Percentiles rank a stretch among this genome's conserved stretches.
Evolutionary conservation across 352 stramenopile species (phyloP).

Genomic region (Pythium dissotocum): DNA sequence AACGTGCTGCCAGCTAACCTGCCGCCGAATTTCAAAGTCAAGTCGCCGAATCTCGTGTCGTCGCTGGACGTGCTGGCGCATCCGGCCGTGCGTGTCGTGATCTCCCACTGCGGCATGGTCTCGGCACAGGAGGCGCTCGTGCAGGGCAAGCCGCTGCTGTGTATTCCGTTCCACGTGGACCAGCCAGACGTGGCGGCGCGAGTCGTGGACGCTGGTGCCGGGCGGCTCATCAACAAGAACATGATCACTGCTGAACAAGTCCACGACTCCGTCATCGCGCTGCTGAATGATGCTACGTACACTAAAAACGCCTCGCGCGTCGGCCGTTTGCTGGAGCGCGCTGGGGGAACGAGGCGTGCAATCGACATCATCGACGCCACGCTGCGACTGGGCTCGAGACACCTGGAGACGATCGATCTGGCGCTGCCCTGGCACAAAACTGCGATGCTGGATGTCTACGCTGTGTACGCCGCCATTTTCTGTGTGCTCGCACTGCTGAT

Average conservation of each 20-base stretch:
- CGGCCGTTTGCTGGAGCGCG: constrained; percentile 53
- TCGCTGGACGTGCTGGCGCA: constrained; percentile 71
- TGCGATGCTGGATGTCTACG: constrained; percentile 79
- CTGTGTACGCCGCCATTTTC: constrained; percentile 69
- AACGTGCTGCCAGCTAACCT: constrained; percentile 53
- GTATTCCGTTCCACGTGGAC: constrained; percentile 88
- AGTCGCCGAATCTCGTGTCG: constrained; percentile 54
- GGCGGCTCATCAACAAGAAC: constrained; percentile 75
- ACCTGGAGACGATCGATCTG: constrained; percentile 73
- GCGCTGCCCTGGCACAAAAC: constrained; percentile 75
- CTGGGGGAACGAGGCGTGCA: constrained; percentile 59
- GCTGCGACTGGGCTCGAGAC: constrained; percentile 53
- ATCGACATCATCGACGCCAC: constrained; percentile 70
- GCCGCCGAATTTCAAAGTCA: constrained; percentile 64
- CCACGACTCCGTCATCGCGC: constrained; percentile 43
- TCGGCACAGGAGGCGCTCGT: constrained; percentile 82
- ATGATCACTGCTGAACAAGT: constrained; percentile 53
- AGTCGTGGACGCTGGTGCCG: constrained; percentile 72
- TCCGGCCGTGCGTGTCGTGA: constrained; percentile 53
- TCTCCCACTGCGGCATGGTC: constrained; percentile 89
- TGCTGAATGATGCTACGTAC: constrained; percentile 60
- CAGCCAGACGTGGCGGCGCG: constrained; percentile 83
- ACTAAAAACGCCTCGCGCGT: constrained; percentile 44
- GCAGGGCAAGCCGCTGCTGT: constrained; percentile 79
- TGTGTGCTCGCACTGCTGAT: constrained; percentile 65